Base-by-base conservation (phyloP, 306 rosid species). In the Phaseolus lunatus region DNA sequence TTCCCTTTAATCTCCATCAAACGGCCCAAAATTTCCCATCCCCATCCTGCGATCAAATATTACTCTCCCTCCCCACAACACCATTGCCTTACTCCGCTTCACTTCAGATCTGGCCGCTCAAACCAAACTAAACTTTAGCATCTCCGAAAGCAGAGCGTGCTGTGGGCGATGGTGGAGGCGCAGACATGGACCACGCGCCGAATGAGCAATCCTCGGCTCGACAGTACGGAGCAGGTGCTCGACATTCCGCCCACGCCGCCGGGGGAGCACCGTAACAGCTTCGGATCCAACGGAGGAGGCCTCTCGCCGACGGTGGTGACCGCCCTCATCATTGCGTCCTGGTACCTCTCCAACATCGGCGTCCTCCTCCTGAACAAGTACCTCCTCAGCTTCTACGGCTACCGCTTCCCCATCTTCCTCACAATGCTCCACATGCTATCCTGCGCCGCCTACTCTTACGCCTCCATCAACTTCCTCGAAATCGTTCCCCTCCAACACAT, bases 371-470 rank as follows among this genome's bases (percentile, higher is more conserved):
- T 94, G 1, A 94, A 94, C 95, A 92, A 94, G 82, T 94, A 92
- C 72, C 95, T 94, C 41, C 95, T 94, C 67, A 92, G 97, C 84
- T 80, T 79, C 92, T 84, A 92, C 50, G 98, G 95, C 44, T 94
- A 53, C 82, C 88, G 93, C 7, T 94, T 73, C 86, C 98, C 98
- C 0, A 92, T 94, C 81, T 94, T 94, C 81, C 95, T 94, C 45
- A 94, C 98, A 15, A 90, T 92, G 95, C 94, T 92, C 53, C 98
- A 94, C 85, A 94, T 94, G 98, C 44, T 92, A n/a, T 84, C 96
- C 53, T 92, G 97, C 75, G 76, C 97, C 20, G 78, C 82, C n/a
- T 90, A 88, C 84, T 88, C 93, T 82, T 90, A 86, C 73, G 43
- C 73, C 7, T 81, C 96, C 23, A 90, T 90, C 23, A 76, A 81